Evolutionary conservation across 768 basidiomycete species (phyloP), one percentile per base, ranked within the genome.

Genomic region (Imleria badia): DNA sequence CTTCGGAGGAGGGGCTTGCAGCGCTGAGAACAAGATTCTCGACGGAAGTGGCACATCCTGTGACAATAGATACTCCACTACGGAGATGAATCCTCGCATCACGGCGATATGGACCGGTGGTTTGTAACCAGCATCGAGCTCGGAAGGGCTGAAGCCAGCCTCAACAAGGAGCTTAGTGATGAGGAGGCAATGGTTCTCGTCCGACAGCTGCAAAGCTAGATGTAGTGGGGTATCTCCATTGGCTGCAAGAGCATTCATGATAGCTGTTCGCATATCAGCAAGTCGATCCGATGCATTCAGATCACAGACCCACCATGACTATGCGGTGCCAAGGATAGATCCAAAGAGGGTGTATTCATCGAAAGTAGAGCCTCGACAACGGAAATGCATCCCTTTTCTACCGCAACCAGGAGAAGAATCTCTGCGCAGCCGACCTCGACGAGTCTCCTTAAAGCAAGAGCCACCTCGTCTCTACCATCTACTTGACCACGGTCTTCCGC

Each of bases 191-290:
- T 11, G 14, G 8, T 29, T 45, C 19, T 60, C 59, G 23, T 60
- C 44, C 8, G 34, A 30, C 9, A 49, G 2, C 29, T 6, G 41
- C 38, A 58, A 40, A 2, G 45, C 50, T 4, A 59, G 1, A 9
- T 59, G 58, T 0, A 59, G 36, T 1, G 43, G 58, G 8, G 58
- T 52, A 22, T 59, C 56, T 6, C 58, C 58, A 14, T 59, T 59
- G 12, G 6, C 8, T 9, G 47, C 33, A 13, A 59, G 1, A 0
- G 34, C 26, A 43, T 49, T 26, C 3, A 17, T 5, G 3, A 56
- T 30, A 10, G 14, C 59, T 60, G 7, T 1, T 17, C 6, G 7
- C 11, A 10, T 13, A 1, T 60, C 34, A 60, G 34, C 7, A 2
- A 9, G 3, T 22, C 2, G 11, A 6, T 4, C 0, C 13, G 2